Evolutionary conservation across 1,139 yeast genomes (phyloP).

Genomic region (Debaryomyces psychrophilus): DNA sequence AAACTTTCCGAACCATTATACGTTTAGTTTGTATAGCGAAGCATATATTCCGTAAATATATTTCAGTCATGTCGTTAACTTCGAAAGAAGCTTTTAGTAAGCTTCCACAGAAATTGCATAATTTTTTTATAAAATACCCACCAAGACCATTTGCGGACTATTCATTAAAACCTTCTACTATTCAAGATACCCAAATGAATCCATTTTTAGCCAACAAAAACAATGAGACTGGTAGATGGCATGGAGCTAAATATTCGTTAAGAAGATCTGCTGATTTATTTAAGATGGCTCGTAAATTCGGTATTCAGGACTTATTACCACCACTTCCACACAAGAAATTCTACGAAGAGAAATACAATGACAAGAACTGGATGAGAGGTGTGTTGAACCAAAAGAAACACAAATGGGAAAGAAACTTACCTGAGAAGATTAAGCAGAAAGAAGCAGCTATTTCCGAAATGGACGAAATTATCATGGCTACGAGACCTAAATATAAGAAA

Average conservation of each 20-base stretch:
- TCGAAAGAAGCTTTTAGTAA: conserved; percentile 51
- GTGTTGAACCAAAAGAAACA: conserved; percentile 78
- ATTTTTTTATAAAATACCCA: conserved; percentile 81
- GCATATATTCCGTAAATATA: not conserved
- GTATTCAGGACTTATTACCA: conserved; percentile 80
- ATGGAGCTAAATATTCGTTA: conserved; percentile 76
- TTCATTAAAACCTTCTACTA: conserved; percentile 63
- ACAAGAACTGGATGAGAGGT: conserved; percentile 77
- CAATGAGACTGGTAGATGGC: conserved; percentile 76
- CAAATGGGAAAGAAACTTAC: conserved; percentile 75
- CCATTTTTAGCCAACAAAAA: conserved; percentile 89
- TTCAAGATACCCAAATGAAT: conserved; percentile 71
- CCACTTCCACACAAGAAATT: conserved; percentile 70
- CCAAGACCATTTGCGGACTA: conserved; percentile 80
- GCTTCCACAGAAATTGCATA: conserved; percentile 73
- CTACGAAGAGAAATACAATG: conserved; percentile 75
- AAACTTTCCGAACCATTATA: not conserved
- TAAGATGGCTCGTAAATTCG: conserved; percentile 81
- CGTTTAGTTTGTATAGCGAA: not conserved
- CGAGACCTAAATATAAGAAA: conserved; percentile 64
- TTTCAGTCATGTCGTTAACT: conserved; percentile 28
- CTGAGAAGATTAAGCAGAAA: conserved; percentile 62
- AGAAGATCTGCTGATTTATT: conserved; percentile 85
- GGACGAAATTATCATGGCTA: conserved; percentile 69
- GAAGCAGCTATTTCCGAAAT: conserved; percentile 69